phyloP scores from a whole-genome alignment of 768 basidiomycete genomes.

The Filobasidium floriforme region DNA sequence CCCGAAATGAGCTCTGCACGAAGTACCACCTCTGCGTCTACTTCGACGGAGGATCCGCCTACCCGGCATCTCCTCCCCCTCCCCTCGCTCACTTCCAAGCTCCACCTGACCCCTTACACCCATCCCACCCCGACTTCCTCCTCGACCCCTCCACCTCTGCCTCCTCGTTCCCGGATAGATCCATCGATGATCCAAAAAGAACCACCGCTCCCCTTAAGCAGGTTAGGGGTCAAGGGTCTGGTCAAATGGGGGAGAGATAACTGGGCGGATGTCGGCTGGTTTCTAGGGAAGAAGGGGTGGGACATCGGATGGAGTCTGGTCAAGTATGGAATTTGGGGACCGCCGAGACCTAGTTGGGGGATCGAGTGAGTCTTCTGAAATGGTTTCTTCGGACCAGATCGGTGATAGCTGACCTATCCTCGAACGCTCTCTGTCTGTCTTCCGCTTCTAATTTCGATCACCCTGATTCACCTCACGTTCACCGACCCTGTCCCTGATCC shows the following conservation, averaged over 20 bases:
- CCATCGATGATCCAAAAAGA: slow-evolving; percentile 31
- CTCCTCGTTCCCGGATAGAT: slow-evolving; percentile 38
- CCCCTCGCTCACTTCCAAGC: background rate
- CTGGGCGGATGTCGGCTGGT: slow-evolving; percentile 24
- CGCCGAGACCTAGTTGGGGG: slow-evolving; percentile 83
- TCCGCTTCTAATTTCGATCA: too few relatives aligned
- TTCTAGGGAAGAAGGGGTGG: slow-evolving; percentile 36
- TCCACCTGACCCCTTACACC: slow-evolving; percentile 6
- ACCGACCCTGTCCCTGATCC: background rate
- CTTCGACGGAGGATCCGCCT: background rate
- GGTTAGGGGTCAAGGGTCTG: slow-evolving; percentile 23
- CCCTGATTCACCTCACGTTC: background rate
- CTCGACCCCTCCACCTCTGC: slow-evolving; percentile 20
- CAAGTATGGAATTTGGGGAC: slow-evolving; percentile 73
- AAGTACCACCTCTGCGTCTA: background rate
- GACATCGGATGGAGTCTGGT: slow-evolving; percentile 50
- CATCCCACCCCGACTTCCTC: background rate
- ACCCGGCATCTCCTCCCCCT: background rate
- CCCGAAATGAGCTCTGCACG: background rate
- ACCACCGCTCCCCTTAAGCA: slow-evolving; percentile 28
- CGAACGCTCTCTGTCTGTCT: too few relatives aligned
- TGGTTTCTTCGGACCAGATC: too few relatives aligned
- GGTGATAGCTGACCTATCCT: too few relatives aligned
- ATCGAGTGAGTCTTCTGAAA: slow-evolving; percentile 82
- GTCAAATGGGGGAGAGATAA: slow-evolving; percentile 22